Percentiles rank a stretch among this genome's conserved stretches.
Evolutionary conservation across 257 asterid genomes (phyloP).

Genomic region (Paulownia fortunei): DNA sequence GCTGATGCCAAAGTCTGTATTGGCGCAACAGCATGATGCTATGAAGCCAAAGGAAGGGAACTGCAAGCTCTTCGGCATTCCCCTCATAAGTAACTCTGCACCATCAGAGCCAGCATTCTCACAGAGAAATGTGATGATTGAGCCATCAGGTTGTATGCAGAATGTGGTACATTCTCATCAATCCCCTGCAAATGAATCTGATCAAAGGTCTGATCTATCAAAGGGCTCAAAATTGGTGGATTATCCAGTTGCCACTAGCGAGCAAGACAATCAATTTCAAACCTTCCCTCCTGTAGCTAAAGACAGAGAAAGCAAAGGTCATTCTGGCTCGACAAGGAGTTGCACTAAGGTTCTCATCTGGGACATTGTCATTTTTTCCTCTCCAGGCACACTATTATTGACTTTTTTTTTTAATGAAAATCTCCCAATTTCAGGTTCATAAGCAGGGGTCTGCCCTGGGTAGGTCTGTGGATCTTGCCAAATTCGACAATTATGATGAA

Average conservation of each 20-base stretch:
- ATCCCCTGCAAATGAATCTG: constrained; percentile 54
- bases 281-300: constrained; percentile 40
- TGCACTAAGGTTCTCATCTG: constrained; percentile 85
- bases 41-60: constrained; percentile 66
- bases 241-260: constrained; percentile 47
- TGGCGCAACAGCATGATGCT: constrained; percentile 47
- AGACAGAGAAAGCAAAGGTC: constrained; percentile 71
- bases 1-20: constrained; percentile 47
- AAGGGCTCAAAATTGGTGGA: constrained; percentile 65
- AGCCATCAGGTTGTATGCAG: constrained; percentile 38
- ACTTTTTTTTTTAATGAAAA: neutral
- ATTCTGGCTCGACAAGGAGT: constrained; percentile 78
- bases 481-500: constrained; percentile 76
- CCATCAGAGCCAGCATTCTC: constrained; percentile 47
- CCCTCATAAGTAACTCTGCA: constrained; percentile 57
- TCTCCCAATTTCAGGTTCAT: constrained; percentile 71
- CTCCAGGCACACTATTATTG: neutral
- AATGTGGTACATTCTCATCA: constrained; percentile 45
- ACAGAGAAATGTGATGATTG: constrained; percentile 38
- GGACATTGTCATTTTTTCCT: neutral
- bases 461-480: constrained; percentile 92
- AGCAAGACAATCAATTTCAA: constrained; percentile 65
- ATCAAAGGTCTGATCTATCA: constrained; percentile 48
- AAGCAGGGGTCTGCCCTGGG: constrained; percentile 97
- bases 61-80: constrained; percentile 88